Conservation (phyloP, 2,329 filamentous ascomycete species). For the Aspergillus sp. region DNA sequence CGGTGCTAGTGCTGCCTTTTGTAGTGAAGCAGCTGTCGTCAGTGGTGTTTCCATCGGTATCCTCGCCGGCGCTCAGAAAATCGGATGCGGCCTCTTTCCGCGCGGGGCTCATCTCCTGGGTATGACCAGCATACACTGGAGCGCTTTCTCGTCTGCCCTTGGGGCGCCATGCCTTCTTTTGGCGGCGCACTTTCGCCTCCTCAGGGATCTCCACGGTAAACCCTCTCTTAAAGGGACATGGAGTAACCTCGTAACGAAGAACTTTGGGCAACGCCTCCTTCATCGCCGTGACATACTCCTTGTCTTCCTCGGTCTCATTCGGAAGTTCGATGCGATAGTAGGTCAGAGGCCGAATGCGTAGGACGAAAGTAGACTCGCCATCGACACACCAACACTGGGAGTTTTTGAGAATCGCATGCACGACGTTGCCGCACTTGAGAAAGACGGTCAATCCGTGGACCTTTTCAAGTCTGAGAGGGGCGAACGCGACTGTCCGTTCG, state of each 20-base stretch:
- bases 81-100: conserved; percentile 18
- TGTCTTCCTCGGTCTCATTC: conserved; percentile 61
- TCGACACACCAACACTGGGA: conserved; percentile 95
- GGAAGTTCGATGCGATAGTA: conserved; percentile 92
- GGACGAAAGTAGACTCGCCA: conserved; percentile 77
- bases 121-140: conserved; percentile 16
- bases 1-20: conserved; percentile 21
- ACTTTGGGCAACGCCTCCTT: conserved; percentile 69
- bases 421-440: conserved; percentile 75
- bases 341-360: conserved; percentile 76
- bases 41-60: conserved; percentile 31
- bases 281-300: conserved; percentile 62
- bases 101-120: conserved; percentile 12
- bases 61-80: conserved; percentile 28
- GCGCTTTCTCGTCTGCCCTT: conserved; percentile 47
- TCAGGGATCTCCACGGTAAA: conserved; percentile 75
- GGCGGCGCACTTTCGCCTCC: conserved; percentile 61
- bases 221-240: conserved; percentile 76
- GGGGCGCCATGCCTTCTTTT: conserved; percentile 68
- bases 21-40: conserved; percentile 29
- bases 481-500: conserved; percentile 79
- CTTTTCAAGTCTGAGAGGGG: conserved; percentile 77
- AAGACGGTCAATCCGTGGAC: conserved; percentile 85
- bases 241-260: conserved; percentile 81
- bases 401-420: conserved; percentile 83